Evolutionary conservation across 2,329 filamentous ascomycete genomes (phyloP), one percentile per base, ranked within the genome.

Genomic region (Arthroderma sp.): DNA sequence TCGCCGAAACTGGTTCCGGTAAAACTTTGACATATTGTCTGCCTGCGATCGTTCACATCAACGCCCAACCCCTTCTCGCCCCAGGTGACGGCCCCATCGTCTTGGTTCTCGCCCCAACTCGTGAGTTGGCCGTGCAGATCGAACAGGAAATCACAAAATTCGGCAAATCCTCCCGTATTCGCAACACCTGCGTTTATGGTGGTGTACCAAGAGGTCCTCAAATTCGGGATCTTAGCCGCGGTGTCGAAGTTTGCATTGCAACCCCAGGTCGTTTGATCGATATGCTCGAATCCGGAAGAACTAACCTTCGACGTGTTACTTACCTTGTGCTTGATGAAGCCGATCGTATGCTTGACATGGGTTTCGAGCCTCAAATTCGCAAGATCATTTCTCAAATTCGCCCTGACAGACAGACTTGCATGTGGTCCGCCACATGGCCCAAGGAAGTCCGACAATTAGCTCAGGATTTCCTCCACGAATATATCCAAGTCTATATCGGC

Each of bases 261-360:
- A 98, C 91, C 11, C 91, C 91, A 29, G 91, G 91, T 62, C 89
- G 91, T 75, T 74, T 98, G 58, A 96, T 98, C 59, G 91, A 98
- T 60, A 95, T 96, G 86, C 78, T 98, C 30, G 91, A 96, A 70
- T 86, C 86, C 55, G 89, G 88, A 66, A 94, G 93, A 75, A 98
- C 91, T 58, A 96, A 98, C 72, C 79, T 98, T 52, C 89, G 89
- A 54, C 87, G 91, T 66, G 88, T 96, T 51, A 98, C 91, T 46
- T 98, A 98, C 71, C 75, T 98, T 47, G 91, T 96, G 55, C 87
- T 98, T 52, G 91, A 98, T 59, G 91, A 98, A 73, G 91, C 91
- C 64, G 91, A 98, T 71, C 89, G 91, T 62, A 98, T 98, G 91
- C 76, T 98, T 65, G 91, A 98, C 72, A 98, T 98, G 91, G 91